Evolutionary conservation across 495 filamentous ascomycete genomes (phyloP).

Genomic region (Trichoderma virens): DNA sequence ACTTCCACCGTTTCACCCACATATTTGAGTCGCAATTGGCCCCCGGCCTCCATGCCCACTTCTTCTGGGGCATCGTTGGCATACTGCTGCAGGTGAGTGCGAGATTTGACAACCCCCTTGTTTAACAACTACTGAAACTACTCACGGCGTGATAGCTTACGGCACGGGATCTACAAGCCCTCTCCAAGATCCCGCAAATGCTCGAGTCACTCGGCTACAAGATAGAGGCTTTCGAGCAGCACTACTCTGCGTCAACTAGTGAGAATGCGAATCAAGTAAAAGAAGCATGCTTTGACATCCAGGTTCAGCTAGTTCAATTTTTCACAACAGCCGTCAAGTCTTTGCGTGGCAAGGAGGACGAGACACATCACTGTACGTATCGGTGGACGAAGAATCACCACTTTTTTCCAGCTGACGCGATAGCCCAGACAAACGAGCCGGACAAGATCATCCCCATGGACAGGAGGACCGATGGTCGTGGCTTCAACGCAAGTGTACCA

Average conservation of each 20-base stretch:
- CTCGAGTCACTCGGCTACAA: not conserved
- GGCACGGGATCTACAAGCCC: not conserved
- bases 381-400: too few species aligned
- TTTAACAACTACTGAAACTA: not conserved
- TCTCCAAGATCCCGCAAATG: not conserved
- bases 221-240: not conserved
- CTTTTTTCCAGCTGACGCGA: too few species aligned
- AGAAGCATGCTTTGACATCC: slow-evolving; percentile 2
- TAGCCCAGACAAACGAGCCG: too few species aligned
- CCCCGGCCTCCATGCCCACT: not conserved
- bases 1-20: not conserved
- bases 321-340: not conserved
- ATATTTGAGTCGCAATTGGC: not conserved
- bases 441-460: too few species aligned
- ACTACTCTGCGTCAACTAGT: not conserved
- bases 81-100: not conserved
- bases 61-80: not conserved
- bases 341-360: not conserved
- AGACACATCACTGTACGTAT: too few species aligned
- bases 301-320: not conserved
- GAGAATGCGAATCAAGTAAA: not conserved
- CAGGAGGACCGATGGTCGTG: not conserved
- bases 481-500: not conserved
- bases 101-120: not conserved
- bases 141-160: not conserved